These are phyloP conservation scores for Vaucheria bursata DNA, from an alignment of 352 stramenopile species.

Conservation along the genomic window DNA sequence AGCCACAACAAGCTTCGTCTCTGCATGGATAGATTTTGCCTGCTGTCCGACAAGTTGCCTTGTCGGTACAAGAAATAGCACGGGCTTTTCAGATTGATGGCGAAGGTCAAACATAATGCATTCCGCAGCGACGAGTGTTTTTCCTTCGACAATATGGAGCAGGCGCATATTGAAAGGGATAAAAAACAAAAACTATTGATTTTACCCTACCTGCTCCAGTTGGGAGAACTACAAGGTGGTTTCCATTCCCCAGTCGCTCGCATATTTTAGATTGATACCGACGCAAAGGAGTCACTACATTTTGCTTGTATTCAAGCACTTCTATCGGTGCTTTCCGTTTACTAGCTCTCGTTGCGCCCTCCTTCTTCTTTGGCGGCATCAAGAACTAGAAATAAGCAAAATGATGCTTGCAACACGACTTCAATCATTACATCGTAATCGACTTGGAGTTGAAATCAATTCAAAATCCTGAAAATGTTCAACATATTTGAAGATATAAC, in stretches of 20 bases:
- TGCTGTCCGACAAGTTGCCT: slow-evolving; percentile 37
- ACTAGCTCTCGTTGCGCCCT: too few species aligned
- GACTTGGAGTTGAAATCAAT: background rate
- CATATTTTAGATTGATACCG: background rate
- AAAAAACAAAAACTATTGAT: background rate
- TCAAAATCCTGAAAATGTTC: too few species aligned
- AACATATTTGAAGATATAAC: too few species aligned
- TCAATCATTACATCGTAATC: background rate
- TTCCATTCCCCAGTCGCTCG: background rate
- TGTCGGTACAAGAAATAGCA: slow-evolving; percentile 42
- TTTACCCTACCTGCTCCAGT: background rate
- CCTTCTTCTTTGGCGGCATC: too few species aligned
- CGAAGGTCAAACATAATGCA: slow-evolving; percentile 4
- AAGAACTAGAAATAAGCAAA: background rate
- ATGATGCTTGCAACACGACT: background rate
- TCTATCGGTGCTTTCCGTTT: too few species aligned
- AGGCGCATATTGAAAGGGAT: slow-evolving; percentile 19
- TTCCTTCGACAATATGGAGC: slow-evolving; percentile 24
- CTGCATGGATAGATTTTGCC: slow-evolving; percentile 4
- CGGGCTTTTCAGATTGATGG: slow-evolving; percentile 5
- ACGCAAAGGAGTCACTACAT: background rate
- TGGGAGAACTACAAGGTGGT: background rate
- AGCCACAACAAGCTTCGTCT: slow-evolving; percentile 17
- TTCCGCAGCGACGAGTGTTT: slow-evolving; percentile 41
- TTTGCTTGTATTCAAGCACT: background rate